These are phyloP conservation scores for Eutypella sp. DNA, from an alignment of 2,329 filamentous ascomycete species.

Conservation along the genomic window DNA sequence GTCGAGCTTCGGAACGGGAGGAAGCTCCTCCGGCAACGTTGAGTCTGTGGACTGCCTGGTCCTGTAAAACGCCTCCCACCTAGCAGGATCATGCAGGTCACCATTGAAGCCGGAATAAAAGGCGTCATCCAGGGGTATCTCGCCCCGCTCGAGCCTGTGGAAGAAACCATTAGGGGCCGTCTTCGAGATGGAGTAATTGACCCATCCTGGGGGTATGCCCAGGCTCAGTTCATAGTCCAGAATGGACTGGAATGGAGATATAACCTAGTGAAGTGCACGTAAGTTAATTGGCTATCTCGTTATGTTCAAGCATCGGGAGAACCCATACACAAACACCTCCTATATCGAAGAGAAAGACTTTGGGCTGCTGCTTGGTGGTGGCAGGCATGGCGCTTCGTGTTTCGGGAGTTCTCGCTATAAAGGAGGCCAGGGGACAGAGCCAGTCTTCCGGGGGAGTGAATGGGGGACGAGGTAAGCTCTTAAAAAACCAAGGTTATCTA, in stretches of 20 bases:
- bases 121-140: conserved; percentile 65
- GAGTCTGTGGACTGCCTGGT: conserved; percentile 38
- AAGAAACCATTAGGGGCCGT: conserved; percentile 76
- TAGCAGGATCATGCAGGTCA: conserved; percentile 61
- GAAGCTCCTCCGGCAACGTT: conserved; percentile 36
- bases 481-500: too few relatives aligned
- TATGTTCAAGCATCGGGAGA: conserved; percentile 21
- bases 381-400: too few relatives aligned
- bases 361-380: too few relatives aligned
- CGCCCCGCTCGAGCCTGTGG: conserved; percentile 83
- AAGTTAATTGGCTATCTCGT: conserved; percentile 1
- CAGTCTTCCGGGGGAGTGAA: too few relatives aligned
- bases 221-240: conserved; percentile 78
- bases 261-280: conserved; percentile 53
- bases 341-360: conserved; percentile 87
- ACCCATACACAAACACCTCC: conserved; percentile 95
- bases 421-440: too few relatives aligned
- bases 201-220: conserved; percentile 78
- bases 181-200: conserved; percentile 83
- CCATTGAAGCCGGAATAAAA: conserved; percentile 74
- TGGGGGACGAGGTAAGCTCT: too few relatives aligned
- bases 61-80: conserved; percentile 66
- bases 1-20: conserved; percentile 68
- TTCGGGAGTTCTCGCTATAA: too few relatives aligned
- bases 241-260: conserved; percentile 89